phyloP scores from a whole-genome alignment of 1,284 basidiomycete genomes.

The Puccinia triticina region DNA sequence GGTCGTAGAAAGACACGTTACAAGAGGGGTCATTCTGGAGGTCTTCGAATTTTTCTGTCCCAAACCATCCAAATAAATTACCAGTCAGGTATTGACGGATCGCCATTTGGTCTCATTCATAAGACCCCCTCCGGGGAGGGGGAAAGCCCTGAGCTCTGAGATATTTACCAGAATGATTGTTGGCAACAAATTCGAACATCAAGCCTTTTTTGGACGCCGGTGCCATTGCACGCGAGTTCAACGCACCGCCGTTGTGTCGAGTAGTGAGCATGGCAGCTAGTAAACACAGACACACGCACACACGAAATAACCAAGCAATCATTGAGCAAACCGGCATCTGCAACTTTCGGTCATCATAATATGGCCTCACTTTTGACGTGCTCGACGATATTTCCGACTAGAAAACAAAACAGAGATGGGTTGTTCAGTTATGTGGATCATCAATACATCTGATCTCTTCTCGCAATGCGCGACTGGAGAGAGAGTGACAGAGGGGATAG shows the following conservation, averaged over 20 bases:
- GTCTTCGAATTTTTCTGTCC: slow-evolving; percentile 42
- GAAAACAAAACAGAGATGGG: background rate
- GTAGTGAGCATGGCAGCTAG: slow-evolving; percentile 77
- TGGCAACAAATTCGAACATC: slow-evolving; percentile 73
- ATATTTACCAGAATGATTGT: slow-evolving; percentile 71
- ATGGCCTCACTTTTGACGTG: slow-evolving; percentile 23
- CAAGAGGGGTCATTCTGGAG: slow-evolving; percentile 68
- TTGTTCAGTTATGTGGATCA: background rate
- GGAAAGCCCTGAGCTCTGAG: no score
- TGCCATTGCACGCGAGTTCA: slow-evolving; percentile 84
- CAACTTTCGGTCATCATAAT: background rate
- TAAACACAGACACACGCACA: no score
- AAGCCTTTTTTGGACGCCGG: slow-evolving; percentile 64
- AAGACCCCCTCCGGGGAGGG: no score
- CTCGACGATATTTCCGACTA: slow-evolving; percentile 36
- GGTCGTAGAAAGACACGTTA: slow-evolving; percentile 78
- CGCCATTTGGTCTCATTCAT: no score
- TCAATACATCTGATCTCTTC: no score
- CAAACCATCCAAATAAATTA: background rate
- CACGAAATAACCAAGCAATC: background rate
- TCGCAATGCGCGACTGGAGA: background rate
- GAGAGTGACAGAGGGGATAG: background rate
- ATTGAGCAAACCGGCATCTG: background rate
- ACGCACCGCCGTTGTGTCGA: slow-evolving; percentile 70
- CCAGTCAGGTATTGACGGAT: no score